A percentile compares a stretch with the other conserved stretches of the same genome.
phyloP scores from a whole-genome alignment of 148 eudicot genomes.

The Rhododendron williamsianum region DNA sequence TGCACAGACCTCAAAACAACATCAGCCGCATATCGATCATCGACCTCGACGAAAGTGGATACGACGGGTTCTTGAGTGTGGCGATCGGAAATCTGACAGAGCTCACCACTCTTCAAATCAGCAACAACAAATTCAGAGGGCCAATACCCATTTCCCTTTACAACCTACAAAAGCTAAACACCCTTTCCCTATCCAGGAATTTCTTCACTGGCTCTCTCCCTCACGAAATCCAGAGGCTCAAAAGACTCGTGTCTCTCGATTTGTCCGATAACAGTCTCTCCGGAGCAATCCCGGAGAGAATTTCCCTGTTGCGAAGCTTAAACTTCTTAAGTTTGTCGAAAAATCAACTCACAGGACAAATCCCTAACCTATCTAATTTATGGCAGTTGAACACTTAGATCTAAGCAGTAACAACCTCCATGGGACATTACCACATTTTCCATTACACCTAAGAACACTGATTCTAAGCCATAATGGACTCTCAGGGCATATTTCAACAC shows the following conservation, averaged over 20 bases:
- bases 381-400: slow-evolving; percentile 65
- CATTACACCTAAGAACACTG: slow-evolving; percentile 32
- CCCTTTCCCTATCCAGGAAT: slow-evolving; percentile 39
- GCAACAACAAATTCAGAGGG: slow-evolving; percentile 63
- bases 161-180: slow-evolving; percentile 38
- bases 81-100: slow-evolving; percentile 56
- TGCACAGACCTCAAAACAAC: slow-evolving; percentile 48
- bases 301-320: slow-evolving; percentile 33
- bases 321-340: slow-evolving; percentile 31
- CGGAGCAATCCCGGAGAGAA: slow-evolving; percentile 39
- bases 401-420: slow-evolving; percentile 47
- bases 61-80: slow-evolving; percentile 56
- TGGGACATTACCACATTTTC: slow-evolving; percentile 54
- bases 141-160: slow-evolving; percentile 43
- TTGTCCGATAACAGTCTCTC: slow-evolving; percentile 51
- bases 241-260: slow-evolving; percentile 38
- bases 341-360: slow-evolving; percentile 49
- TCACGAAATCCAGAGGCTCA: slow-evolving; percentile 25
- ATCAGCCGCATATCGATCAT: slow-evolving; percentile 34
- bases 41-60: slow-evolving; percentile 53
- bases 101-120: slow-evolving; percentile 43
- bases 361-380: slow-evolving; percentile 42
- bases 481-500: slow-evolving; percentile 40
- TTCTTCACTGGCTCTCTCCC: slow-evolving; percentile 57
- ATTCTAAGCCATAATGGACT: slow-evolving; percentile 45